Base-by-base conservation (phyloP, 371 early-diverging fungal species). In the Circinella minor region DNA sequence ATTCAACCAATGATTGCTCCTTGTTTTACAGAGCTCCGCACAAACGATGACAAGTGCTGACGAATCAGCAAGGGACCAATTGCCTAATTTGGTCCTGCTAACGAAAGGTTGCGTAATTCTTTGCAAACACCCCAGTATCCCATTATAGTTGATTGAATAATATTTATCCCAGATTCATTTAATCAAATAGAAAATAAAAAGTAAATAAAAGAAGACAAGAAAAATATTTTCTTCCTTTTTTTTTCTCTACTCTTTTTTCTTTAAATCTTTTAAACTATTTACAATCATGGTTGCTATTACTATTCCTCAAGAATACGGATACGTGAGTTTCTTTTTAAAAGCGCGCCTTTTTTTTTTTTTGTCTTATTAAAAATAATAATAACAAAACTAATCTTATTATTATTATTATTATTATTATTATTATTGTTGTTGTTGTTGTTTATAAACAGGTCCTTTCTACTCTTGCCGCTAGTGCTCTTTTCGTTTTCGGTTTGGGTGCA, bases 251-350 rank as follows among this genome's bases (percentile, higher is more conserved):
- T 3, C 51, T 20, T 65, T 36, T 49, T 36, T 51, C 65, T 37
- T 65, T 65, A 49, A 27, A 14, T 13, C 47, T 15, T 51, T 51
- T 6, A 51, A 5, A 13, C n/a, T n/a, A 13, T 5, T 18, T 34
- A 43, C 27, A 11, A 20, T 65, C 38, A 87, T 86, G 88, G 63
- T 65, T 57, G 76, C 86, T 67, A 73, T 89, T 66, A 57, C 68
- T 57, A 55, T 91, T 57, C 77, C 86, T 70, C 77, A 80, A 39
- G 87, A 89, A 73, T 89, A 88, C 66, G 91, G 89, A 63, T 92
- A 90, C 73, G 87, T 86, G 80, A 54, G 82, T 27, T 27, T 27
- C 27, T 27, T 27, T 74, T 59, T 15, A 66, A 14, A 18, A 10
- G 6, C 10, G 15, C 36, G 9, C 59, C 7, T 7, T 54, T 55